Conservation (phyloP, 139 green algal species). For the Chlorella sp. region DNA sequence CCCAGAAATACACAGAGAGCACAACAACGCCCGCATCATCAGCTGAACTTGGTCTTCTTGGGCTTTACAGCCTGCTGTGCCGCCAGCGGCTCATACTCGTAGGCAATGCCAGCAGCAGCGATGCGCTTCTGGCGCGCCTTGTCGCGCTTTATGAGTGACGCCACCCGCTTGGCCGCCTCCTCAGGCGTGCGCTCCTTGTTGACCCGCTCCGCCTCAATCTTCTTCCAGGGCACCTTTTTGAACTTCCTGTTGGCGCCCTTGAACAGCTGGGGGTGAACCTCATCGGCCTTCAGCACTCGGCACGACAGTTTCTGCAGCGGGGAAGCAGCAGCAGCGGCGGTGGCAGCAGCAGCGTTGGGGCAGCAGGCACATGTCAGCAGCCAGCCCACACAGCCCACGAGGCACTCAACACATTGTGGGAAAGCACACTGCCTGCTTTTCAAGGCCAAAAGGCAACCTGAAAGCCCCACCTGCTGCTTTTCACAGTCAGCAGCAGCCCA, state of each 20-base stretch:
- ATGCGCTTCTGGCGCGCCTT: slow-evolving; percentile 49
- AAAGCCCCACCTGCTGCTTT: too few relatives aligned
- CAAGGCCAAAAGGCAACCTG: too few relatives aligned
- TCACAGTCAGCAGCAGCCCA: too few relatives aligned
- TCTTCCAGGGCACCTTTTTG: slow-evolving; percentile 61
- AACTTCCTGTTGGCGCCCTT: slow-evolving; percentile 71
- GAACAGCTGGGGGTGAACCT: slow-evolving; percentile 65
- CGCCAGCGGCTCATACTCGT: slow-evolving; percentile 49
- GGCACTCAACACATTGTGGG: too few relatives aligned
- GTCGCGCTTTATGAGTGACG: slow-evolving; percentile 39
- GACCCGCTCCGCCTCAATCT: slow-evolving; percentile 67
- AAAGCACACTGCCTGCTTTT: too few relatives aligned
- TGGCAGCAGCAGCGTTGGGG: too few relatives aligned
- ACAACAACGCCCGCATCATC: too few relatives aligned
- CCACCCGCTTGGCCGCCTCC: slow-evolving; percentile 37
- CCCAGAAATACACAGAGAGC: too few relatives aligned
- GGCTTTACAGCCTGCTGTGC: background rate
- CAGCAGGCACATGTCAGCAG: too few relatives aligned
- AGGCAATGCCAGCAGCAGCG: slow-evolving; percentile 68
- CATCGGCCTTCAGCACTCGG: slow-evolving; percentile 26
- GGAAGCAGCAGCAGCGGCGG: too few relatives aligned
- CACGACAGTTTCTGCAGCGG: slow-evolving; percentile 41
- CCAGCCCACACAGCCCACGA: too few relatives aligned
- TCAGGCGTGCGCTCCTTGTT: slow-evolving; percentile 52
- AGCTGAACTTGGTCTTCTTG: too few relatives aligned